Evolutionary conservation across 148 eudicot genomes (phyloP).

Genomic region (Persicaria tinctoria): DNA sequence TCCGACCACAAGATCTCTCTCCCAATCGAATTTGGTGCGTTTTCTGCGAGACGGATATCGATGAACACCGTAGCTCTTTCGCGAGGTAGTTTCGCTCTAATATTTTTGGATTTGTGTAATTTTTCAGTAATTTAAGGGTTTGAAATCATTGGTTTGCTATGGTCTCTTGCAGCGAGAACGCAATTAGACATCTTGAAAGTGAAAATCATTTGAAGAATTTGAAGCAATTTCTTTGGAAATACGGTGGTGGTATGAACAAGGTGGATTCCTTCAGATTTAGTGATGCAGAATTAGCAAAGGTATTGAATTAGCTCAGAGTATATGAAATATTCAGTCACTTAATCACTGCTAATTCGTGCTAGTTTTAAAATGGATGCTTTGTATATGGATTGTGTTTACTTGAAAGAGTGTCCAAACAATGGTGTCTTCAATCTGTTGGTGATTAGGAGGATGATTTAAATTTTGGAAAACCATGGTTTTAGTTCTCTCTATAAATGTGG

Average conservation of each 20-base stretch:
- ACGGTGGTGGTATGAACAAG: slow-evolving; percentile 66
- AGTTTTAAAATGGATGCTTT: background rate
- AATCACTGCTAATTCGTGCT: too few species aligned
- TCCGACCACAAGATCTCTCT: slow-evolving; percentile 26
- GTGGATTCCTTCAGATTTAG: slow-evolving; percentile 52
- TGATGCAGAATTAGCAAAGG: slow-evolving; percentile 61
- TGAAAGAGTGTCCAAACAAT: background rate
- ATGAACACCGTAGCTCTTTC: slow-evolving; percentile 32
- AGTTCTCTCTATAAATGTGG: too few species aligned
- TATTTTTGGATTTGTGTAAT: background rate
- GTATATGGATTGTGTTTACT: background rate
- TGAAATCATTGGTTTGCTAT: background rate
- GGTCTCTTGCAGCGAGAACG: slow-evolving; percentile 48
- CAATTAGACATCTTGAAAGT: slow-evolving; percentile 65
- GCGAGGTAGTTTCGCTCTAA: slow-evolving; percentile 31
- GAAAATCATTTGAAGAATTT: slow-evolving; percentile 69
- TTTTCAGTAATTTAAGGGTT: background rate
- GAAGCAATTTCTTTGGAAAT: slow-evolving; percentile 82
- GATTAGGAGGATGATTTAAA: too few species aligned
- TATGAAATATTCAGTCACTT: background rate
- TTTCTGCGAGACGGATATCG: slow-evolving; percentile 59
- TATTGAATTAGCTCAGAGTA: slow-evolving; percentile 12
- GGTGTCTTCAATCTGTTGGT: too few species aligned
- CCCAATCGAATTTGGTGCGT: slow-evolving; percentile 60
- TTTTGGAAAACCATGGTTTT: background rate